Conservation (phyloP, 179 eudicot species). For the Drosera spatulata region DNA sequence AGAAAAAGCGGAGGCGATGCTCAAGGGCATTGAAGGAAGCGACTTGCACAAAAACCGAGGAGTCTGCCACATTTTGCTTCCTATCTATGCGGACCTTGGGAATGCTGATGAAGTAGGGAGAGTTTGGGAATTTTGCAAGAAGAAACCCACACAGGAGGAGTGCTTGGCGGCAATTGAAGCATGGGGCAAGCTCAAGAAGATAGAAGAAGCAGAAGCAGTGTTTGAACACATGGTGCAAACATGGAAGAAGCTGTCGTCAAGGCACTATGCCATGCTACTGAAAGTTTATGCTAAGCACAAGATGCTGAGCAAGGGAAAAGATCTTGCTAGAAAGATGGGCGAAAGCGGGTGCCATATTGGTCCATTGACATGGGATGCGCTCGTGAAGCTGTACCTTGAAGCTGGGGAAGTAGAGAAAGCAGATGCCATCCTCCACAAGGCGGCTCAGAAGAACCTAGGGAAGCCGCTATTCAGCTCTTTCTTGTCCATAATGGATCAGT, state of each 20-base stretch:
- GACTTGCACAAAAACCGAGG: conserved; percentile 20
- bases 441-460: conserved; percentile 20
- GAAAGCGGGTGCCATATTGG: conserved; percentile 50
- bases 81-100: conserved; percentile 60
- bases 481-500: conserved; percentile 47
- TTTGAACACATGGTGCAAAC: conserved; percentile 31
- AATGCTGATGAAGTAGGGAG: conserved; percentile 57
- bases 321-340: conserved; percentile 64
- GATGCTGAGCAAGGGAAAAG: conserved; percentile 70
- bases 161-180: conserved; percentile 60
- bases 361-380: conserved; percentile 66
- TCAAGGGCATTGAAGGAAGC: conserved; percentile 65
- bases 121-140: conserved; percentile 52
- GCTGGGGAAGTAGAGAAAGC: conserved; percentile 95
- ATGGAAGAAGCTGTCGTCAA: conserved; percentile 24
- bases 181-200: conserved; percentile 57
- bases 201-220: conserved; percentile 67
- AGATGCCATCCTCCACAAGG: conserved; percentile 54
- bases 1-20: conserved; percentile 56
- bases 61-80: conserved; percentile 33
- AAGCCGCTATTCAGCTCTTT: conserved; percentile 53
- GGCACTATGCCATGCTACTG: conserved; percentile 40
- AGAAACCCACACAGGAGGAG: conserved; percentile 29
- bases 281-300: conserved; percentile 66
- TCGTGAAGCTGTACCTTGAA: conserved; percentile 68